Conservation (phyloP, 306 rosid genomes). For the Astragalus glycyphyllos region DNA sequence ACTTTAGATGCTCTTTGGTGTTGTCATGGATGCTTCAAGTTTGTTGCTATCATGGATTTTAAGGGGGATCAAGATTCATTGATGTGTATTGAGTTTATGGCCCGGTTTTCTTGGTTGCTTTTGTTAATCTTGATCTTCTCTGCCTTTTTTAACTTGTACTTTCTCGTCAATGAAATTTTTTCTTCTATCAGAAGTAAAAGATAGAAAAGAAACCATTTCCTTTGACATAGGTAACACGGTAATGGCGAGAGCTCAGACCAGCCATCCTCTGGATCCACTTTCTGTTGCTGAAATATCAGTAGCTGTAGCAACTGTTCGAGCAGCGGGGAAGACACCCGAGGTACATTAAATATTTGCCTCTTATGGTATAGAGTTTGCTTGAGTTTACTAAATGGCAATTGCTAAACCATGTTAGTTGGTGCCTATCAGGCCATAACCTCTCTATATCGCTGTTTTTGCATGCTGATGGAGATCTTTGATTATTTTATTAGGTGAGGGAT, state of each 20-base stretch:
- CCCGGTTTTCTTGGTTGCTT: not conserved
- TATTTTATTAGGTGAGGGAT: conserved; percentile 68
- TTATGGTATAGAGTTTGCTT: conserved; percentile 2
- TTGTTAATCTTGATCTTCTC: conserved; percentile 20
- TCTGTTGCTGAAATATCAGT: conserved; percentile 87
- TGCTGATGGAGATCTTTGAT: conserved; percentile 34
- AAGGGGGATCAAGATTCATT: not conserved
- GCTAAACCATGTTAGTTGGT: conserved; percentile 1
- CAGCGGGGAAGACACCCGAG: conserved; percentile 88
- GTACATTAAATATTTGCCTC: conserved; percentile 44
- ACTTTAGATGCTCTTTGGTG: not conserved
- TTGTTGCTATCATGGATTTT: not conserved
- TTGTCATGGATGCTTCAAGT: conserved; percentile 5
- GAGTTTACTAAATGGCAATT: not conserved
- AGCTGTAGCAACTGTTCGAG: conserved; percentile 82
- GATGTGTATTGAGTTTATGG: not conserved
- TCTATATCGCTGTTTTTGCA: not conserved
- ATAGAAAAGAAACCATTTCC: conserved; percentile 21
- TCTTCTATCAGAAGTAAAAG: conserved; percentile 34
- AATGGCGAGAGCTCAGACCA: conserved; percentile 73
- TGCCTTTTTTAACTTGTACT: conserved; percentile 18
- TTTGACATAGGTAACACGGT: conserved; percentile 58
- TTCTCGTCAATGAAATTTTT: conserved; percentile 18
- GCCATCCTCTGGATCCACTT: conserved; percentile 85
- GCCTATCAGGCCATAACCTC: not conserved